These are phyloP conservation scores for Entomortierella beljakovae DNA, from an alignment of 192 early-diverging fungal genomes.

Conservation along the genomic window DNA sequence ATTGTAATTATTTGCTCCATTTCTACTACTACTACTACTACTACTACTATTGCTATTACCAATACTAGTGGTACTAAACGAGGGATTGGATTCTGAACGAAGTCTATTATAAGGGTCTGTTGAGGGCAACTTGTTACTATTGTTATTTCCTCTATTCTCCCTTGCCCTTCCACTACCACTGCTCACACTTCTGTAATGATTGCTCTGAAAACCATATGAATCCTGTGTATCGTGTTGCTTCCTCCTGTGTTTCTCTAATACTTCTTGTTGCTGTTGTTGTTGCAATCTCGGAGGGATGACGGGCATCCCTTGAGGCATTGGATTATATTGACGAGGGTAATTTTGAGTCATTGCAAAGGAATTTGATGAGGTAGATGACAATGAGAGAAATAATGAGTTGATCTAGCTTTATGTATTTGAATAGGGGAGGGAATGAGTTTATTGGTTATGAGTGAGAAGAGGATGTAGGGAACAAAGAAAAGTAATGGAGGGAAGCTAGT, in stretches of 20 bases:
- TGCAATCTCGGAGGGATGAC: constrained; percentile 35
- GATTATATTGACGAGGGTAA: constrained; percentile 7
- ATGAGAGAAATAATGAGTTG: background rate
- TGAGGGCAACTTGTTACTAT: background rate
- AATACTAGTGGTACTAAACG: too few relatives aligned
- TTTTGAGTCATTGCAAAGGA: constrained; percentile 20
- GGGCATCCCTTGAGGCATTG: constrained; percentile 21
- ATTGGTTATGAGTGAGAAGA: background rate
- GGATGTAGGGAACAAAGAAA: background rate
- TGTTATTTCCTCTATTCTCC: background rate
- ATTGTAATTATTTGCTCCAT: too few relatives aligned
- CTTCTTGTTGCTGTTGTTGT: constrained; percentile 25
- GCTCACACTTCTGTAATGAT: constrained; percentile 24
- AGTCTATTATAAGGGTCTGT: background rate
- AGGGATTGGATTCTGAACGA: constrained; percentile 31
- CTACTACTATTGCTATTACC: constrained; percentile 5
- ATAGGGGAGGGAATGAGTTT: background rate
- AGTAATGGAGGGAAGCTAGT: background rate
- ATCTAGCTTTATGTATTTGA: too few relatives aligned
- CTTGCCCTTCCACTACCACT: background rate
- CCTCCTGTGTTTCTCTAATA: constrained; percentile 11
- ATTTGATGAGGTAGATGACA: background rate
- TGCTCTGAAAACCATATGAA: background rate
- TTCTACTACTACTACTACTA: background rate
- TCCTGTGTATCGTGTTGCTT: constrained; percentile 14